These are phyloP conservation scores for Vanilla planifolia DNA, from an alignment of 106 monocot genomes.

Conservation along the genomic window DNA sequence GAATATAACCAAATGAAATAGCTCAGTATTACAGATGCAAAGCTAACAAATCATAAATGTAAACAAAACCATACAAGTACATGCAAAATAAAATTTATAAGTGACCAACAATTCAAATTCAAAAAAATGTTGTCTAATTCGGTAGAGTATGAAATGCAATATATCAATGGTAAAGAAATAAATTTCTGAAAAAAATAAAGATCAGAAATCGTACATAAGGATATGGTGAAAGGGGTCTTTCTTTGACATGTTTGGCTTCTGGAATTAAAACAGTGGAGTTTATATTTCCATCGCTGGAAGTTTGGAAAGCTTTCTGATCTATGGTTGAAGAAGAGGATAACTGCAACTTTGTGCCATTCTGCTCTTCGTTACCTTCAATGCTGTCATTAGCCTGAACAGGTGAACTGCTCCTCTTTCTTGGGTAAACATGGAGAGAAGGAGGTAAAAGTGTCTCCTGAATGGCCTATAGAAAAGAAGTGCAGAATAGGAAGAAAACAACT, in stretches of 20 bases:
- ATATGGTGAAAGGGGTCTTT: slow-evolving; percentile 30
- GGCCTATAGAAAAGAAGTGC: slow-evolving; percentile 21
- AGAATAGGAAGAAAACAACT: slow-evolving; percentile 2
- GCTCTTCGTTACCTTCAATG: slow-evolving; percentile 1
- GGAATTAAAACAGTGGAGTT: slow-evolving; percentile 8
- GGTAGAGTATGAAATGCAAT: no score
- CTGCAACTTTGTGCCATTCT: slow-evolving; percentile 12
- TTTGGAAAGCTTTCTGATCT: slow-evolving; percentile 2
- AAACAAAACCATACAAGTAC: neutral
- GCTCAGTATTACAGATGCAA: no score
- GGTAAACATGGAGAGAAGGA: slow-evolving; percentile 65
- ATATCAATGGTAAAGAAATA: no score
- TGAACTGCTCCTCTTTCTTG: slow-evolving; percentile 42
- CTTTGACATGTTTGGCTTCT: neutral
- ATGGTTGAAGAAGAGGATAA: slow-evolving; percentile 12
- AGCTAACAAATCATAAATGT: no score
- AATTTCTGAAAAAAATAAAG: neutral
- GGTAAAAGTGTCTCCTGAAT: slow-evolving; percentile 84
- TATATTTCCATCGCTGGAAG: slow-evolving; percentile 11
- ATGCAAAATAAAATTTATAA: neutral
- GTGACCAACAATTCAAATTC: neutral
- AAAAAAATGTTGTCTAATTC: slow-evolving; percentile 5
- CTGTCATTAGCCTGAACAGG: slow-evolving; percentile 8
- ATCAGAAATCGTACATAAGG: slow-evolving; percentile 30
- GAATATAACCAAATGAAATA: no score